Base-by-base conservation (phyloP, 2,329 filamentous ascomycete species). In the Pezicula radicicola region DNA sequence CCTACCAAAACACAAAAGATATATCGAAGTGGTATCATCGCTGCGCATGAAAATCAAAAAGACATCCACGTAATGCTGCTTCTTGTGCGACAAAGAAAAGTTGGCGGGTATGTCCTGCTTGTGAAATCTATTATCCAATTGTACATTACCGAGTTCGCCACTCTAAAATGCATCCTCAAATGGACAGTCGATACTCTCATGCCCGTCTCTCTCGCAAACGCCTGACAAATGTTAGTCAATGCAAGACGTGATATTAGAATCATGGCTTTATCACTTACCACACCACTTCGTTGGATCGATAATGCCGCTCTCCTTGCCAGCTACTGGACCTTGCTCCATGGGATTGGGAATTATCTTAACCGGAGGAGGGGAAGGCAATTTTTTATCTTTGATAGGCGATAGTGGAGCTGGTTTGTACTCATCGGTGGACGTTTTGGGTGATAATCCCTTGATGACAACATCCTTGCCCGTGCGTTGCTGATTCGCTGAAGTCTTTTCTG, bases 171-270 rank as follows among this genome's bases (percentile, higher is more conserved):
- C 84, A 69, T 95, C 91, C 72, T 96, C 92, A 70, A 96, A 88
- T 12, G 92, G 91, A 71, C 92, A 96, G 70, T 95, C 91, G 55
- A 96, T 92, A 65, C 93, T 97, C 70, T 97, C 89, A 68, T 99
- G 94, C 13, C 94, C 94, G 65, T 99, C 94, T 56, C 90, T 84
- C 75, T 99, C 94, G 68, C 94, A 99, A 42, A 97, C 77, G 15
- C 94, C 42, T 45, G 12, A 33, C 9, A 33, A 33, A 45, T 28
- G 2, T 45, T 30, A 45, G 10, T 13, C 13, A 13, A n/a, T 13
- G 27, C 10, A 10, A 21, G 6, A 7, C 42, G 25, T 16, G 15
- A 15, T 2, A 16, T 16, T 16, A 40, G n/a, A 45, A 7, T 12
- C 15, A 4, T 28, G 27, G 13, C 6, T 15, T 9, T 28, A 6